Evolutionary conservation across 345 rosid species (phyloP), one percentile per base, ranked within the genome.

Genomic region (Salix dunnii): DNA sequence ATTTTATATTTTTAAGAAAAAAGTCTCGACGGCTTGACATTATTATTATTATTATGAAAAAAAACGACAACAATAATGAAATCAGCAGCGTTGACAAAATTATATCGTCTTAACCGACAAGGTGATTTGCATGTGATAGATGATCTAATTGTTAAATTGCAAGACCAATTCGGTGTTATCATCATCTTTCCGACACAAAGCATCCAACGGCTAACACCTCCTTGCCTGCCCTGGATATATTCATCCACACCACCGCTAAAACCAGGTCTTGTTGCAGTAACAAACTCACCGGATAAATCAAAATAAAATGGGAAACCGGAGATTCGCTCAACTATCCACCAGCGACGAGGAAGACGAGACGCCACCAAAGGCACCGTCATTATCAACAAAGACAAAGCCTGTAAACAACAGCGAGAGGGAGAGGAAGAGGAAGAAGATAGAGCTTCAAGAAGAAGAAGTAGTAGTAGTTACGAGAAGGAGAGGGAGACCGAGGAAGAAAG

Each of bases 281-380:
- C 46, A 42, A 42, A 42, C 46, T 42, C 46, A 42, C 12, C 8
- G 43, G 21, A 46, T 18, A 18, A 72, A 72, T 16, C 2, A 43
- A 28, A 76, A 36, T 7, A 30, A 67, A 23, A 92, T 91, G 92
- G 80, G 88, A 40, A 89, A 86, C 78, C 82, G 94, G 68, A 85
- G 97, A 77, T 91, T 89, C 66, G 89, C 97, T 36, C 92, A 87
- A 86, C 87, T 95, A 21, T 77, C 90, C 67, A 87, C 85, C 7
- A 89, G 94, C 88, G 98, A 93, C 76, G 99, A 93, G 2, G 99
- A 93, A 55, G 98, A 89, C 77, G 82, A 40, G 70, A 46, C 69
- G 48, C 70, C 78, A 46, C 74, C 78, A 33, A 74, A 62, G 71
- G 69, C 80, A 7, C 76, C 81, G 18, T 53, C 76, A 5, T 69